Percentiles rank a stretch among this genome's conserved stretches.
Evolutionary conservation across 2,329 filamentous ascomycete genomes (phyloP).

Genomic region (Geosmithia morbida): DNA sequence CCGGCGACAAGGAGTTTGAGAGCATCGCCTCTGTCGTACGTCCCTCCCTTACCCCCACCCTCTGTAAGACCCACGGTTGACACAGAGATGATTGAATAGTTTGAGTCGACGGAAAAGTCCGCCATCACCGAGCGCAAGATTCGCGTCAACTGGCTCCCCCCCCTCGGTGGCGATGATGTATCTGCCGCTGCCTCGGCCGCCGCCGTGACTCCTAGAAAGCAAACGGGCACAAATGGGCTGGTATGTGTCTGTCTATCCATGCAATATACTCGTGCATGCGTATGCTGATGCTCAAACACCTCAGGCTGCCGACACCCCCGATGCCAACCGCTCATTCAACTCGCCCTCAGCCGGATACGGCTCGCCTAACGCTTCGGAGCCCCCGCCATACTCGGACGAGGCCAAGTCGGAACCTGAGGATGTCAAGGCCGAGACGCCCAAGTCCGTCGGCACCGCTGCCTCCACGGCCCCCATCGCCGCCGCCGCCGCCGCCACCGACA

Average conservation of each 20-base stretch:
- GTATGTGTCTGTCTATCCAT: slow-evolving; percentile 15
- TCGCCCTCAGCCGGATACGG: slow-evolving; percentile 24
- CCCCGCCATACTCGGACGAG: slow-evolving; percentile 19
- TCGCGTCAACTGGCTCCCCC: slow-evolving; percentile 68
- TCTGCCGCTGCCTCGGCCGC: slow-evolving; percentile 8
- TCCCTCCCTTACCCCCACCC: background rate
- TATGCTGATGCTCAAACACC: slow-evolving; percentile 2
- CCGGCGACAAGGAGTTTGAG: slow-evolving; percentile 67
- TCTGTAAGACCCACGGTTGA: slow-evolving; percentile 2
- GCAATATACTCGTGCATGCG: background rate
- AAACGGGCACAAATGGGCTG: slow-evolving; percentile 17
- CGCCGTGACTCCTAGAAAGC: slow-evolving; percentile 25
- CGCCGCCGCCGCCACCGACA: slow-evolving; percentile 21
- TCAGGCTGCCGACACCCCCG: slow-evolving; percentile 26
- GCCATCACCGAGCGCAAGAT: slow-evolving; percentile 91
- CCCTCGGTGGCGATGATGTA: slow-evolving; percentile 27
- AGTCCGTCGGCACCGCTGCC: slow-evolving; percentile 11
- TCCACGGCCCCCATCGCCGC: slow-evolving; percentile 6
- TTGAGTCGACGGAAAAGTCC: slow-evolving; percentile 64
- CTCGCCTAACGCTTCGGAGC: slow-evolving; percentile 4
- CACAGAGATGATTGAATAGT: slow-evolving; percentile 31
- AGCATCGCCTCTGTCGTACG: slow-evolving; percentile 72
- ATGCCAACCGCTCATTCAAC: slow-evolving; percentile 27
- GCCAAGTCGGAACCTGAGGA: slow-evolving; percentile 11
- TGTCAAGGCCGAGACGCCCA: slow-evolving; percentile 9